Evolutionary conservation across 1,284 basidiomycete species (phyloP).

Genomic region (Ganoderma multipileum): DNA sequence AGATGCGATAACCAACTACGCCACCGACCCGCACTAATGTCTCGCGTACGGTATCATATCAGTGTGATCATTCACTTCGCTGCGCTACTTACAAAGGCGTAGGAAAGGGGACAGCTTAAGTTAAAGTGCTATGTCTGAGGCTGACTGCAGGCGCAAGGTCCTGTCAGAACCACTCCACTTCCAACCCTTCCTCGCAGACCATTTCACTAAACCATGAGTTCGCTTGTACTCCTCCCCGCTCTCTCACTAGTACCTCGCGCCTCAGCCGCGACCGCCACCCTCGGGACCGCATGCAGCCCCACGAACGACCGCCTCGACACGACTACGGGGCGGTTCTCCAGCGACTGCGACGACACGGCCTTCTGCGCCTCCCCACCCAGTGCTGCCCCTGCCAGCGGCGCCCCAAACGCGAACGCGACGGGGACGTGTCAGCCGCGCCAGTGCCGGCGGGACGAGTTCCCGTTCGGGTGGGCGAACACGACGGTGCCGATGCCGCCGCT

Average conservation of each 20-base stretch:
- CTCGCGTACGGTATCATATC: no score
- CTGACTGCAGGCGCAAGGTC: background rate
- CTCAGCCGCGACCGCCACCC: conserved; percentile 12
- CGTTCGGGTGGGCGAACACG: conserved; percentile 55
- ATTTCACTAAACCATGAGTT: background rate
- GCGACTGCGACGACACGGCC: conserved; percentile 67
- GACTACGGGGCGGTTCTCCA: conserved; percentile 63
- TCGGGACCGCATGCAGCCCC: conserved; percentile 40
- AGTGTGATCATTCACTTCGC: no score
- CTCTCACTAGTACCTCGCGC: background rate
- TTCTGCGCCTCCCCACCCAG: conserved; percentile 55
- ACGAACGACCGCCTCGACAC: conserved; percentile 62
- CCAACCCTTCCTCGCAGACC: background rate
- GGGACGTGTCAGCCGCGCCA: conserved; percentile 53
- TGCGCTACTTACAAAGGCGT: no score
- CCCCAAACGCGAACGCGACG: conserved; percentile 10
- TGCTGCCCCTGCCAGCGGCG: conserved; percentile 17
- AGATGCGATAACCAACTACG: conserved; percentile 85
- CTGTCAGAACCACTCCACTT: background rate
- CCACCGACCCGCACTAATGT: conserved; percentile 62
- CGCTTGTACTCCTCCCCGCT: background rate
- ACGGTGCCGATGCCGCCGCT: conserved; percentile 59
- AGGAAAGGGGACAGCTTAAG: no score
- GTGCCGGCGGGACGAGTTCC: conserved; percentile 73
- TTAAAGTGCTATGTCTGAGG: background rate